These are phyloP conservation scores for Ramichloridium luteum DNA, from an alignment of 2,329 filamentous ascomycete species.

Conservation along the genomic window DNA sequence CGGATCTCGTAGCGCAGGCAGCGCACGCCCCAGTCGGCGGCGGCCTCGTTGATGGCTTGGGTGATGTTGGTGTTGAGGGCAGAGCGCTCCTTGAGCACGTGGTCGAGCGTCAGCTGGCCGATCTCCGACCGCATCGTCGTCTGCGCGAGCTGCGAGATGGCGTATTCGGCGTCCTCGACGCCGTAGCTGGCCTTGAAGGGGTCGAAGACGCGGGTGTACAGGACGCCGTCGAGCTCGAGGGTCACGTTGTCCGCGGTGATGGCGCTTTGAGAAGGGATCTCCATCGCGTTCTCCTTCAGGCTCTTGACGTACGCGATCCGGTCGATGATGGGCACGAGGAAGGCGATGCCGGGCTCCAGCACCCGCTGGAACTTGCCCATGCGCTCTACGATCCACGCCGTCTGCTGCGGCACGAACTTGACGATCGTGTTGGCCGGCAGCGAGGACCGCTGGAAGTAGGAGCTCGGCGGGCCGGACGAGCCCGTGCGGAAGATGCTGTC, in stretches of 20 bases:
- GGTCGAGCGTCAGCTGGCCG: conserved; percentile 87
- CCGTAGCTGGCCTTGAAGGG: conserved; percentile 98
- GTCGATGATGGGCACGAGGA: conserved; percentile 82
- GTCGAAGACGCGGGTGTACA: conserved; percentile 94
- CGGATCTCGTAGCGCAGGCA: conserved; percentile 96
- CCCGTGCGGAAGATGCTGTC: conserved; percentile 25
- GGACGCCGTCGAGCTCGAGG: conserved; percentile 83
- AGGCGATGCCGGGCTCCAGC: conserved; percentile 76
- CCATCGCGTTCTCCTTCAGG: conserved; percentile 87
- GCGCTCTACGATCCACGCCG: conserved; percentile 97
- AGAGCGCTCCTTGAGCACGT: conserved; percentile 93
- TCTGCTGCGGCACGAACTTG: conserved; percentile 97
- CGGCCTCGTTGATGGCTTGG: conserved; percentile 95
- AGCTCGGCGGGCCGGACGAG: conserved; percentile 20
- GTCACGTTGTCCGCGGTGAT: conserved; percentile 99
- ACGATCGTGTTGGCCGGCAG: conserved; percentile 89
- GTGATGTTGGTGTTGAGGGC: conserved; percentile 97
- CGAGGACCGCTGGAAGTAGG: conserved; percentile 35
- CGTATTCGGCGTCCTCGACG: conserved; percentile 96
- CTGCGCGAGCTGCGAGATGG: conserved; percentile 93
- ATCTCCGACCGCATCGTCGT: conserved; percentile 99
- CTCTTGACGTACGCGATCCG: conserved; percentile 97
- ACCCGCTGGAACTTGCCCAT: conserved; percentile 98
- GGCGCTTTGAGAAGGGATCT: conserved; percentile 94
- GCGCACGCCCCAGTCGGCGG: conserved; percentile 90